A percentile compares a stretch with the other conserved stretches of the same genome.
These are phyloP conservation scores for Acmispon strigosus DNA, from an alignment of 306 rosid species.

Conservation along the genomic window DNA sequence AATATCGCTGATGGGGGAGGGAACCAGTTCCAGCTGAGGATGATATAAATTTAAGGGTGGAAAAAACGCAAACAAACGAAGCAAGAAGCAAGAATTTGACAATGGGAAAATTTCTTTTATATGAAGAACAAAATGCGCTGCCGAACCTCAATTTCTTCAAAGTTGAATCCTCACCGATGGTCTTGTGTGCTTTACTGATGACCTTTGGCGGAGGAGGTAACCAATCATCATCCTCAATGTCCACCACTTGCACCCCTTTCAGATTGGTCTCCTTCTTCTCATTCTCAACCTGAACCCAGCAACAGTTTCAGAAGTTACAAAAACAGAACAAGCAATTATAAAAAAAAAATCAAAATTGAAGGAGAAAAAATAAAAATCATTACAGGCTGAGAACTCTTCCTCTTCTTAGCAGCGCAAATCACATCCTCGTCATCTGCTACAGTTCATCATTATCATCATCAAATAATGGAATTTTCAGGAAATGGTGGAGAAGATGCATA, in stretches of 20 bases:
- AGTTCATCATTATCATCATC: background rate
- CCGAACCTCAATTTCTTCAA: slow-evolving; percentile 65
- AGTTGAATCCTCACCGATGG: slow-evolving; percentile 52
- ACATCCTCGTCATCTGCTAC: slow-evolving; percentile 42
- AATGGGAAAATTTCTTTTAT: background rate
- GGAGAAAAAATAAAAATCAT: background rate
- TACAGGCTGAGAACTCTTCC: slow-evolving; percentile 25
- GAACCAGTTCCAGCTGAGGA: background rate
- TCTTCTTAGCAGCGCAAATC: slow-evolving; percentile 29
- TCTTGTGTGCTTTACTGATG: slow-evolving; percentile 5
- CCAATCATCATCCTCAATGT: slow-evolving; percentile 82
- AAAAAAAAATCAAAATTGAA: background rate
- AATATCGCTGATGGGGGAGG: background rate
- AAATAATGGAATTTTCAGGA: background rate
- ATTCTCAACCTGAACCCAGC: slow-evolving; percentile 36
- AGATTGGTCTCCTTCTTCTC: slow-evolving; percentile 4
- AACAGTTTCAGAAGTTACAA: background rate
- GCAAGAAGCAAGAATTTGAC: background rate
- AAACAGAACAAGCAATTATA: background rate
- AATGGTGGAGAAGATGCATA: background rate
- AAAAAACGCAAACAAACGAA: background rate
- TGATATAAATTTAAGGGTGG: background rate
- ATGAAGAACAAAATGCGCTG: background rate
- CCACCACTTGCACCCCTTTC: slow-evolving; percentile 24
- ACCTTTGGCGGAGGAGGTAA: slow-evolving; percentile 81